Evolutionary conservation across 305 asterid genomes (phyloP).

Genomic region (Solanum hybrid): DNA sequence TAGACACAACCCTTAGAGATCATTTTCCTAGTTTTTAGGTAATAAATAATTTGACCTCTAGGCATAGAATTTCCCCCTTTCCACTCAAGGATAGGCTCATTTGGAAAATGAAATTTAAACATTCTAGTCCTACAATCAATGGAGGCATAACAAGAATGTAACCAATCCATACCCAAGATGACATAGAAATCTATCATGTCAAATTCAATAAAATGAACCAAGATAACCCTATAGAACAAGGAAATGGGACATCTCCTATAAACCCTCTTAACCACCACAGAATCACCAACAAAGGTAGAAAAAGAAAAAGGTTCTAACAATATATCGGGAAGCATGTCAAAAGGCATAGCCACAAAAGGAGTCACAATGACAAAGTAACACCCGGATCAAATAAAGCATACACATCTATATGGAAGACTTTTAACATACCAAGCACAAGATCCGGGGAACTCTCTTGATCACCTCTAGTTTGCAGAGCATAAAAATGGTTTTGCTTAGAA

Average conservation of each 20-base stretch:
- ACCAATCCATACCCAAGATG: background rate
- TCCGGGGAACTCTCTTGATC: too few species aligned
- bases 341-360: too few species aligned
- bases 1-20: background rate
- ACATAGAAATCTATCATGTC: background rate
- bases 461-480: too few species aligned
- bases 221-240: background rate
- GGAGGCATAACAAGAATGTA: background rate
- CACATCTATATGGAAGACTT: too few species aligned
- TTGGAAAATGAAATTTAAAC: background rate
- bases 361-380: too few species aligned
- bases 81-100: background rate
- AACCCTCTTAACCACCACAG: too few species aligned
- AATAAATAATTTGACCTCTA: background rate
- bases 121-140: background rate
- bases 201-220: background rate
- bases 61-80: background rate
- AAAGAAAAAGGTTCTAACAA: too few species aligned
- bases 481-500: too few species aligned
- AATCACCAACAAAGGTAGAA: too few species aligned
- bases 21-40: background rate
- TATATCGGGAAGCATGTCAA: too few species aligned
- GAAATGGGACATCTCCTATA: background rate
- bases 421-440: too few species aligned
- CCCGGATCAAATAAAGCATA: too few species aligned